Evolutionary conservation across 2,329 filamentous ascomycete genomes (phyloP).

Genomic region (Nemania sp.): DNA sequence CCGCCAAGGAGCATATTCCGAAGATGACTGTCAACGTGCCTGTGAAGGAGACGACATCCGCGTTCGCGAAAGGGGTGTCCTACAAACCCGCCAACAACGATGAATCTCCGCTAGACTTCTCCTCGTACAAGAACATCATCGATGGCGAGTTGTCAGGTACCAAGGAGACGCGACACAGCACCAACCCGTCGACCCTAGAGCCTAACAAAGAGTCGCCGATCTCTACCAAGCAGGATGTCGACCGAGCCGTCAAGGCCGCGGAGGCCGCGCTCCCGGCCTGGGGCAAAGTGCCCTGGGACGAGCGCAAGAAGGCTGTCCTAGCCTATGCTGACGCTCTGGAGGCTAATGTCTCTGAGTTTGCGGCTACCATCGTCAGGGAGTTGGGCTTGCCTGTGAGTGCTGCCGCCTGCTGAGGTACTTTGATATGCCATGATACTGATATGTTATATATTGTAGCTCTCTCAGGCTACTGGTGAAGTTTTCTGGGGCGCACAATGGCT

Average conservation of each 20-base stretch:
- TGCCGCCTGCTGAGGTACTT: background rate
- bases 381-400: slow-evolving; percentile 27
- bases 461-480: slow-evolving; percentile 30
- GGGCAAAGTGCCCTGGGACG: slow-evolving; percentile 41
- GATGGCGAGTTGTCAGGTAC: slow-evolving; percentile 50
- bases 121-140: slow-evolving; percentile 56
- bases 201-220: slow-evolving; percentile 55
- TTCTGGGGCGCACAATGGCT: slow-evolving; percentile 35
- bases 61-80: background rate
- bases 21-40: too few relatives aligned
- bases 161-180: slow-evolving; percentile 48
- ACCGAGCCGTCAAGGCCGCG: slow-evolving; percentile 53
- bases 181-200: slow-evolving; percentile 55
- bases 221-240: slow-evolving; percentile 51
- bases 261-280: slow-evolving; percentile 52
- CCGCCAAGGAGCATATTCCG: too few relatives aligned
- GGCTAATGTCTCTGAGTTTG: slow-evolving; percentile 18
- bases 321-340: slow-evolving; percentile 30
- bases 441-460: background rate
- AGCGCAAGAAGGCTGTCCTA: slow-evolving; percentile 36
- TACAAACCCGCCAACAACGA: background rate
- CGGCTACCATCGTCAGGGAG: slow-evolving; percentile 22
- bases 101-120: slow-evolving; percentile 13
- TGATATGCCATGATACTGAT: background rate
- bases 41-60: too few relatives aligned